Conservation (phyloP, 2,329 filamentous ascomycete genomes). For the Triangularia setosa region DNA sequence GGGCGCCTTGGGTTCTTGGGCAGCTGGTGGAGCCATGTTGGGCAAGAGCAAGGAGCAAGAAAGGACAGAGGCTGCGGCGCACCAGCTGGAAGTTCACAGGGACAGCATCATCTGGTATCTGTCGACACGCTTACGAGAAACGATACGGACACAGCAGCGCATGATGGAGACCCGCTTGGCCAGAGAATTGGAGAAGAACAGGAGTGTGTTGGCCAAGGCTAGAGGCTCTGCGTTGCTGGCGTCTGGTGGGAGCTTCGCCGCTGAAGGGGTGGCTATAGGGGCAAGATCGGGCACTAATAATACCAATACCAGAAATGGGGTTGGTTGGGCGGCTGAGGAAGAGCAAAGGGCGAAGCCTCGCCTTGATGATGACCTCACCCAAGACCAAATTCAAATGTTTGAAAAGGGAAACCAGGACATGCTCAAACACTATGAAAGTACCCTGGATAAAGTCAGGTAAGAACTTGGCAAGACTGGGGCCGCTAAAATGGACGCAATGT, state of each 20-base stretch:
- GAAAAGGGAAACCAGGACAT: slow-evolving; percentile 90
- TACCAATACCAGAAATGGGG: too few species aligned
- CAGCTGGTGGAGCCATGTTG: slow-evolving; percentile 54
- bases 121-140: slow-evolving; percentile 69
- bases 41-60: slow-evolving; percentile 61
- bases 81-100: slow-evolving; percentile 64
- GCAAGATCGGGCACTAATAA: neutral
- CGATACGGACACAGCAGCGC: slow-evolving; percentile 71
- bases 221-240: slow-evolving; percentile 31
- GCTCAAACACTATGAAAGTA: slow-evolving; percentile 89
- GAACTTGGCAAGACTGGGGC: slow-evolving; percentile 35
- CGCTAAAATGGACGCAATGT: neutral
- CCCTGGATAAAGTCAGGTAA: slow-evolving; percentile 89
- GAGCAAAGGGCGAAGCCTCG: slow-evolving; percentile 23
- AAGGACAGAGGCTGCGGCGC: slow-evolving; percentile 65
- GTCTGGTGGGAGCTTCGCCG: slow-evolving; percentile 6
- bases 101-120: slow-evolving; percentile 84
- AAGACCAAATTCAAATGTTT: slow-evolving; percentile 89
- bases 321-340: slow-evolving; percentile 19
- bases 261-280: neutral
- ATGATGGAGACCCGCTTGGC: slow-evolving; percentile 92
- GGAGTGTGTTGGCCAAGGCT: slow-evolving; percentile 75
- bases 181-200: slow-evolving; percentile 83
- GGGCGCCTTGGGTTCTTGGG: slow-evolving; percentile 62
- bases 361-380: slow-evolving; percentile 57